Evolutionary conservation across 305 asterid genomes (phyloP).

Genomic region (Withania somnifera): DNA sequence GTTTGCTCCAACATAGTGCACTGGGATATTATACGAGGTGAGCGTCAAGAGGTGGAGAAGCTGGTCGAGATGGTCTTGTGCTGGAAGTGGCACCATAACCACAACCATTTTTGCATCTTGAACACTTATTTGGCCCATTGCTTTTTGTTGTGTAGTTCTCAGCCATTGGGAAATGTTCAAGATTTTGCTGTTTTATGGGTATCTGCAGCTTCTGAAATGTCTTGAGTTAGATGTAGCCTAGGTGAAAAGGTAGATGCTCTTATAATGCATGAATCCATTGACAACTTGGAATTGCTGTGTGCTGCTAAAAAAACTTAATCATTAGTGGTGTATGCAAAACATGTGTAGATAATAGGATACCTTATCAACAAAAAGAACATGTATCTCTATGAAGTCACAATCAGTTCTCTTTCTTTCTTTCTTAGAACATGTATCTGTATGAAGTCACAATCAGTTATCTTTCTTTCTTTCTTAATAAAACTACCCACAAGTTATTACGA

Average conservation of each 20-base stretch:
- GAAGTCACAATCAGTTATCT: no score
- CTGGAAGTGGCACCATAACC: no score
- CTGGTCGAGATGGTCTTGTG: no score
- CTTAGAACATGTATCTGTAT: no score
- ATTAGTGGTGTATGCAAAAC: background rate
- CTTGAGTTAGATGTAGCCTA: no score
- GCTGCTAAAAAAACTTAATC: background rate
- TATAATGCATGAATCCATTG: background rate
- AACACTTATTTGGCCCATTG: background rate
- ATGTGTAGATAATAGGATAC: background rate
- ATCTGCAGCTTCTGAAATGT: background rate
- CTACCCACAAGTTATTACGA: no score
- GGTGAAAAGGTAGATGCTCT: background rate
- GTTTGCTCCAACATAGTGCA: no score
- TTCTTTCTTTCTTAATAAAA: background rate
- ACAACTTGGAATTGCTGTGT: background rate
- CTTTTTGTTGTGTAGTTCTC: background rate
- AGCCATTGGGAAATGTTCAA: background rate
- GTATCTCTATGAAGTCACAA: background rate
- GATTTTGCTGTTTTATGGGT: background rate
- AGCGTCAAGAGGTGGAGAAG: no score
- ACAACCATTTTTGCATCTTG: no score
- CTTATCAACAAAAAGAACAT: no score
- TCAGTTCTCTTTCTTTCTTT: no score
- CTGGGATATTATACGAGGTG: no score